Evolutionary conservation across 306 rosid species (phyloP).

Genomic region (Ceratonia siliqua): DNA sequence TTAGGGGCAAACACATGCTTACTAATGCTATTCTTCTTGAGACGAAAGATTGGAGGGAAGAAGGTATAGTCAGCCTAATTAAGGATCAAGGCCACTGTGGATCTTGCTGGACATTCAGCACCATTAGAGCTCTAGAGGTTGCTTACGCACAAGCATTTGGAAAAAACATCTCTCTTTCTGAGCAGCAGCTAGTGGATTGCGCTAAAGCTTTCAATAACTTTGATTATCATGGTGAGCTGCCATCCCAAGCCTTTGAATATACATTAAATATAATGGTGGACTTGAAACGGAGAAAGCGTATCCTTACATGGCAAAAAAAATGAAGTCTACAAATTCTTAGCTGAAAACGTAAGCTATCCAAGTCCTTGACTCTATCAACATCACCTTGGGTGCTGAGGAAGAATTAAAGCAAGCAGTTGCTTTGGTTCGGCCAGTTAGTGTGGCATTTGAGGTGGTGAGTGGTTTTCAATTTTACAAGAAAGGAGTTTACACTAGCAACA

Average conservation of each 20-base stretch:
- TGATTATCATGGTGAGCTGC: constrained; percentile 88
- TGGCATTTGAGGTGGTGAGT: constrained; percentile 71
- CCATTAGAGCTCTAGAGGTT: constrained; percentile 92
- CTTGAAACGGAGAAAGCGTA: constrained; percentile 84
- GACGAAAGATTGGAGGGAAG: constrained; percentile 85
- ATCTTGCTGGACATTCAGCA: constrained; percentile 71
- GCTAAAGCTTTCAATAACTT: constrained; percentile 87
- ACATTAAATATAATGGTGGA: constrained; percentile 89
- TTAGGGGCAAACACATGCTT: constrained; percentile 66
- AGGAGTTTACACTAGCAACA: constrained; percentile 79
- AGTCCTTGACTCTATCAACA: constrained; percentile 72
- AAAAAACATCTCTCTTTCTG: constrained; percentile 76
- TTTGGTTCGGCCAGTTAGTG: constrained; percentile 83
- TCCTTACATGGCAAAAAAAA: constrained; percentile 67
- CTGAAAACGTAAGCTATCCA: constrained; percentile 67
- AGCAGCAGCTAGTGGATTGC: constrained; percentile 97
- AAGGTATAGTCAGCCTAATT: constrained; percentile 72
- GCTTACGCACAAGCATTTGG: constrained; percentile 80
- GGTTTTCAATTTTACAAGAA: constrained; percentile 61
- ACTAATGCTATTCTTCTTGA: constrained; percentile 61
- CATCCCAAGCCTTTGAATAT: constrained; percentile 98
- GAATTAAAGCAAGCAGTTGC: constrained; percentile 92
- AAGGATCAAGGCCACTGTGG: constrained; percentile 78
- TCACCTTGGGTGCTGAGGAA: constrained; percentile 86
- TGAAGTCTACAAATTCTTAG: constrained; percentile 61